Base-by-base conservation (phyloP, 176 grass and related monocot genomes). In the Aegilops bicornis region DNA sequence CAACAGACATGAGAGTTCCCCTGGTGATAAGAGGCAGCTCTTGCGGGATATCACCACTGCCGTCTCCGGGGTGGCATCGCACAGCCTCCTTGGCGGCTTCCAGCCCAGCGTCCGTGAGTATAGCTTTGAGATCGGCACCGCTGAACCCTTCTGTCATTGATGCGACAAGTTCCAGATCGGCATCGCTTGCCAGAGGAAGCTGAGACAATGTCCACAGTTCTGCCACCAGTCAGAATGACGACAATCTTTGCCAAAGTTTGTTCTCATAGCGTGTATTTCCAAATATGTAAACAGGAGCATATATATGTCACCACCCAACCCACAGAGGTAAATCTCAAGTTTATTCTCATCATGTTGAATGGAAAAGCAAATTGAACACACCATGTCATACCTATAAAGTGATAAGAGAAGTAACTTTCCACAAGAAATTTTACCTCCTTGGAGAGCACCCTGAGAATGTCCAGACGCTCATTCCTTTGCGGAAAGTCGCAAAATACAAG, bases 401-500 rank as follows among this genome's bases (percentile, higher is more conserved):
- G 23, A 45, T 23, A 85, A 22, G 19, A 63, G 33, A 25, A 69
- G 60, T 14, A 60, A 4, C 6, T 77, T 19, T 60, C 36, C 36
- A 45, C n/a, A 22, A 86, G 27, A 82, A 85, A 61, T 27, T 73
- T 77, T 61, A 98, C 93, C 89, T 84, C 85, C 88, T 69, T 73
- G 37, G 70, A 73, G 11, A 73, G 93, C 84, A 95, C 96, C 47
- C 86, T 89, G 45, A 98, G 91, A 84, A 98, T 98, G 79, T 94
- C 96, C 24, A 95, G 56, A 35, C 96, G 86, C n/a, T 98, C 96
- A 59, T 89, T 79, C 74, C 86, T 84, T 69, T 78, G 78, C 33
- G 96, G 93, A 64, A 98, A 98, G 84, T 92, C 96, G 79, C 96
- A 95, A 76, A 92, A 95, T 14, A 95, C 75, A 89, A 98, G 88